Percentiles rank a stretch among this genome's conserved stretches.
phyloP scores from a whole-genome alignment of 176 grass and related monocot genomes.

The Raddia guianensis region DNA sequence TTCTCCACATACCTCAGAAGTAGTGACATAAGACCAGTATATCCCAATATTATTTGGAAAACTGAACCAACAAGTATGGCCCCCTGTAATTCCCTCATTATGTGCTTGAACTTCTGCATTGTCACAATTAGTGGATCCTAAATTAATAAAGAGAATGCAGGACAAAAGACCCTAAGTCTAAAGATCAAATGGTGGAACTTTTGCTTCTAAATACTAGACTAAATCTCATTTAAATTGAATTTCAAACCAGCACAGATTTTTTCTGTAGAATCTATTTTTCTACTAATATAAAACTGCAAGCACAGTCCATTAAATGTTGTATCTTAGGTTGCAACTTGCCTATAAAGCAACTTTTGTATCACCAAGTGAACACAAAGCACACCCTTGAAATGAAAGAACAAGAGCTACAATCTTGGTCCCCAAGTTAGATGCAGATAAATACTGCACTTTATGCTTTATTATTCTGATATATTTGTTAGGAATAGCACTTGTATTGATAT shows the following conservation, averaged over 20 bases:
- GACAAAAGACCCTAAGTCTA: constrained; percentile 9
- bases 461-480: not conserved
- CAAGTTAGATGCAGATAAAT: constrained; percentile 14
- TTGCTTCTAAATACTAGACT: constrained; percentile 11
- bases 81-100: constrained; percentile 96
- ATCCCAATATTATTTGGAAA: constrained; percentile 94
- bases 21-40: constrained; percentile 97
- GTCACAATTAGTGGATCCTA: constrained; percentile 29
- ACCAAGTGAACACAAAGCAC: not conserved
- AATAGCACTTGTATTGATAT: too few species aligned
- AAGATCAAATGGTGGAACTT: constrained; percentile 28
- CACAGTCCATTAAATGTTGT: constrained; percentile 14
- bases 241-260: constrained; percentile 22
- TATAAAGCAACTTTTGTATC: not conserved
- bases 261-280: not conserved
- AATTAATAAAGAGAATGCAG: constrained; percentile 23
- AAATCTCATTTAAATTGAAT: constrained; percentile 3
- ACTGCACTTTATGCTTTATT: not conserved
- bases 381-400: constrained; percentile 3
- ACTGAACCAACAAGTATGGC: constrained; percentile 95
- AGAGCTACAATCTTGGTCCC: not conserved
- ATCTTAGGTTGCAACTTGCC: not conserved
- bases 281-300: constrained; percentile 21
- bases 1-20: constrained; percentile 75
- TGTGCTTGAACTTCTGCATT: constrained; percentile 99